Conservation (phyloP, 129 eudicot species). For the Apium graveolens region DNA sequence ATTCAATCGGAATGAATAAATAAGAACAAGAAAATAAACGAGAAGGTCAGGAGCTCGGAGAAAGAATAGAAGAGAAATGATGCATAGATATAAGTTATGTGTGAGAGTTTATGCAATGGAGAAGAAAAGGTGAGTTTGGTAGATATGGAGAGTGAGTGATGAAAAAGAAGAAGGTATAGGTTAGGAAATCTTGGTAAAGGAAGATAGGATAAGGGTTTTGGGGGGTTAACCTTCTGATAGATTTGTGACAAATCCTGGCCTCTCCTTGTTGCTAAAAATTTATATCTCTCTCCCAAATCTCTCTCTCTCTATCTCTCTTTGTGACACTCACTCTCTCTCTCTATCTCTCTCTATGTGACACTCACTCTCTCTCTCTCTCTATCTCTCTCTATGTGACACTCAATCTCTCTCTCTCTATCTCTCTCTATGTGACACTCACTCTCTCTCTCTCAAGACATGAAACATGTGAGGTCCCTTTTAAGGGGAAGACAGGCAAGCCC, state of each 20-base stretch:
- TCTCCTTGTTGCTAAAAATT: slow-evolving; percentile 41
- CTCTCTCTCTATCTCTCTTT: slow-evolving; percentile 23
- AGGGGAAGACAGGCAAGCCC: slow-evolving; percentile 21
- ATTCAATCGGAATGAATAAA: background rate
- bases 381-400: slow-evolving; percentile 7
- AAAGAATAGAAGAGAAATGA: background rate
- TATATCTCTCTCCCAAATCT: slow-evolving; percentile 8
- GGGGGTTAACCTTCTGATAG: slow-evolving; percentile 35
- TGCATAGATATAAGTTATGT: background rate
- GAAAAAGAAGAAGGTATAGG: background rate
- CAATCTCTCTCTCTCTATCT: slow-evolving; percentile 26
- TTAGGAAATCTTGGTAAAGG: slow-evolving; percentile 25
- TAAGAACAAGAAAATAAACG: slow-evolving; percentile 1
- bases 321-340: slow-evolving; percentile 17
- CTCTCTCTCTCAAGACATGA: slow-evolving; percentile 18
- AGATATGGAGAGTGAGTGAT: slow-evolving; percentile 6
- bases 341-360: slow-evolving; percentile 18
- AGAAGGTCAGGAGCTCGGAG: background rate
- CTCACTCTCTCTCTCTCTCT: slow-evolving; percentile 22
- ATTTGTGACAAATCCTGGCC: slow-evolving; percentile 60
- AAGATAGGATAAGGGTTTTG: slow-evolving; percentile 59
- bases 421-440: slow-evolving; percentile 9
- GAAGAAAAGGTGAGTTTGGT: background rate
- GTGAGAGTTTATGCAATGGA: background rate
- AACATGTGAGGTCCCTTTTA: slow-evolving; percentile 54